Percentiles rank a stretch among this genome's conserved stretches.
Conservation (phyloP, 1,139 yeast genomes). For the Debaryomyces subglobosus region DNA sequence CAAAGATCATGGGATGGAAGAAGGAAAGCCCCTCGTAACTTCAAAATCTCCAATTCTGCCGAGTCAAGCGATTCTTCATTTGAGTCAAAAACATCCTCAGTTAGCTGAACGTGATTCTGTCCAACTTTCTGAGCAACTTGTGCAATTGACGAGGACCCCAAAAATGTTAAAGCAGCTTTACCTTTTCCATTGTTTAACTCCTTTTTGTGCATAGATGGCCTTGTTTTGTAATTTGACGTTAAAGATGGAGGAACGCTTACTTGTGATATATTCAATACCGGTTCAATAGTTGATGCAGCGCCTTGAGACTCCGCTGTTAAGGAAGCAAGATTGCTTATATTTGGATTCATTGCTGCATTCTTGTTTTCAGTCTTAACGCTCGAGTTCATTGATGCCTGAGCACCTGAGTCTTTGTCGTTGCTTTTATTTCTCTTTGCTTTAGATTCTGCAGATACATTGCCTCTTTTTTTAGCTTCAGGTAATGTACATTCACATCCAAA, state of each 20-base stretch:
- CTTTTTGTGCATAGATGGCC: slow-evolving; percentile 44
- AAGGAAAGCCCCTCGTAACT: slow-evolving; percentile 70
- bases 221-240: slow-evolving; percentile 43
- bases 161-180: slow-evolving; percentile 40
- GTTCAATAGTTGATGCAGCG: slow-evolving; percentile 27
- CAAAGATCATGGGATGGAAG: slow-evolving; percentile 66
- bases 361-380: slow-evolving; percentile 1
- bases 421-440: slow-evolving; percentile 22
- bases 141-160: slow-evolving; percentile 47
- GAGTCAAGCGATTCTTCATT: slow-evolving; percentile 53
- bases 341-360: background rate
- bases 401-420: background rate
- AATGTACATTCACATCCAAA: slow-evolving; percentile 74
- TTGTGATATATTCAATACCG: slow-evolving; percentile 48
- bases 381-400: slow-evolving; percentile 1
- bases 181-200: slow-evolving; percentile 34
- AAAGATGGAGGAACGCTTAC: slow-evolving; percentile 49
- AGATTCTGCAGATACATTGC: slow-evolving; percentile 30
- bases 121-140: slow-evolving; percentile 47
- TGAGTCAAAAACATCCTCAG: slow-evolving; percentile 44
- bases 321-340: background rate
- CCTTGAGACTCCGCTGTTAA: background rate
- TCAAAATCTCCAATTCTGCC: slow-evolving; percentile 68
- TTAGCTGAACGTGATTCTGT: slow-evolving; percentile 46
- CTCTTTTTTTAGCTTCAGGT: slow-evolving; percentile 60